Base-by-base conservation (phyloP, 2,329 filamentous ascomycete species). In the Cytospora leucostoma region DNA sequence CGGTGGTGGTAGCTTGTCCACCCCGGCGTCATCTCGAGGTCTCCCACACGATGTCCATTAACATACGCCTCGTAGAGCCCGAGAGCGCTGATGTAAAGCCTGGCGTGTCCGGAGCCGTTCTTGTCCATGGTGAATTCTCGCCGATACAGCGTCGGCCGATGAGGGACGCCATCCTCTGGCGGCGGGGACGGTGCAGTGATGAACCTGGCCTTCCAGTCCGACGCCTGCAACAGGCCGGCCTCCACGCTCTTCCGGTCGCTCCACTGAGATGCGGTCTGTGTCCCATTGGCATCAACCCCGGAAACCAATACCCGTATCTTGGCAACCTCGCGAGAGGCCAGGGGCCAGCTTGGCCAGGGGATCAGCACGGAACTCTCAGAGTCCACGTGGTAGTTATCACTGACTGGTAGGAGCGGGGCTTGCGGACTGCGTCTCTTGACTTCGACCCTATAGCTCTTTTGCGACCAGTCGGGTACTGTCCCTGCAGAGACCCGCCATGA, bases 1-100 rank as follows among this genome's bases (percentile, higher is more conserved):
- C 79, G 74, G 64, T 78, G 73, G 3, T 76, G 70, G 68, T 82
- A 82, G 56, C 73, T 74, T 6, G 75, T 77, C 77, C 78, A 82
- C 0, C 79, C 78, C 0, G 79, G 79, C 32, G 77, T 75, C 69
- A 79, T 70, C 40, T 66, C 65, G 35, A 69, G 64, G 53, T 74
- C 70, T 0, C 71, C 71, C 6, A 76, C 71, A 6, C 62, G 65
- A 21, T 66, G 65, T 2, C 76, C 76, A 63, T 80, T 79, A 63
- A 80, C 72, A 12, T 70, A 72, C 0, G 71, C 74, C n/a, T 71
- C 67, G 63, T 75, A 79, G 2, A 77, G 70, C 5, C 77, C 77
- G 17, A 74, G 68, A 1, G 71, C 71, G 0, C 76, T 76, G 57
- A 77, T 57, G 51, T 67, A 67, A 15, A 65, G 64, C 40, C 64